Conservation (phyloP, 805 yeast species). For the Clavispora fructus region DNA sequence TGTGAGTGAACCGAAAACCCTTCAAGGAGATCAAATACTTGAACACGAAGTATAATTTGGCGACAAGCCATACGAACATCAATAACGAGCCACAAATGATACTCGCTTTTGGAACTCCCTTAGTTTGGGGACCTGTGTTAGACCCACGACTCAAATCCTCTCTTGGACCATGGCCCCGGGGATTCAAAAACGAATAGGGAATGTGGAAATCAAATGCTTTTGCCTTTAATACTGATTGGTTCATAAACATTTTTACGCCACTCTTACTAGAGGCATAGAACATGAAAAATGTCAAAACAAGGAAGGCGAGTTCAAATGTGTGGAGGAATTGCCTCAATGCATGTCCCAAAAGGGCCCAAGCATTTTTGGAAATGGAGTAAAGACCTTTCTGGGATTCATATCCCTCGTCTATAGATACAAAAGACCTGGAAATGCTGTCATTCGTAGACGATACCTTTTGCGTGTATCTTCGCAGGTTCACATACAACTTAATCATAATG, state of each 20-base stretch:
- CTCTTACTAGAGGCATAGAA: conserved; percentile 19
- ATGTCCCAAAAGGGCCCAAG: conserved; percentile 26
- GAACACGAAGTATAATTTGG: conserved; percentile 9
- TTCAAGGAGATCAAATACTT: conserved; percentile 12
- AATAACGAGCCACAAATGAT: conserved; percentile 29
- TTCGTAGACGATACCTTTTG: neutral
- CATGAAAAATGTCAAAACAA: conserved; percentile 35
- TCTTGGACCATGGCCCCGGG: neutral
- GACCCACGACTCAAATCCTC: no score
- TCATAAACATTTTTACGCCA: conserved; percentile 6
- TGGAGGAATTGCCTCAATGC: conserved; percentile 26
- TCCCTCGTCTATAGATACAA: neutral
- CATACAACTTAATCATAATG: conserved; percentile 15
- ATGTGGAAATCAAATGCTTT: conserved; percentile 22
- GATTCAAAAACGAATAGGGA: conserved; percentile 23
- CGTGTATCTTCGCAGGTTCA: conserved; percentile 1
- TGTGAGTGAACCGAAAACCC: conserved; percentile 12
- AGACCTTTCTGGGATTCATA: neutral
- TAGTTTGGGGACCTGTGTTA: neutral
- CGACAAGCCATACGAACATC: conserved; percentile 13
- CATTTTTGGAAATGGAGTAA: conserved; percentile 6
- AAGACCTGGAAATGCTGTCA: neutral
- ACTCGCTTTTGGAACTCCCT: conserved; percentile 12
- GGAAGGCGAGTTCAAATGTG: conserved; percentile 39
- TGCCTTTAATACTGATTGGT: conserved; percentile 8